These are phyloP conservation scores for Abelmoschus esculentus DNA, from an alignment of 345 rosid genomes.

Conservation along the genomic window DNA sequence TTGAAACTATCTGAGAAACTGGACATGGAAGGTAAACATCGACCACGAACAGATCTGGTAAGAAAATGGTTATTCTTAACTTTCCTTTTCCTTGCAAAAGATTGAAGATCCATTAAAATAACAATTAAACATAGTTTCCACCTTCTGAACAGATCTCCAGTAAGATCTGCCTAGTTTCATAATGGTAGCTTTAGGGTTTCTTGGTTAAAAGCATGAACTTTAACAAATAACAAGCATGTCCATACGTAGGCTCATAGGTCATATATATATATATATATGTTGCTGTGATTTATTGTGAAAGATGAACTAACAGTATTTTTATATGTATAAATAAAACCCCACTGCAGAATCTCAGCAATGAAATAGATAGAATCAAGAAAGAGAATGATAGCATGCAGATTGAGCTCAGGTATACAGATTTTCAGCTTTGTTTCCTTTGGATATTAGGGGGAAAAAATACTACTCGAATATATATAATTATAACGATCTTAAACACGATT, in stretches of 20 bases:
- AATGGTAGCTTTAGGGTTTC: conserved; percentile 7
- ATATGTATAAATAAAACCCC: neutral
- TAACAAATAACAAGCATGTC: conserved; percentile 1
- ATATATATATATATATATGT: neutral
- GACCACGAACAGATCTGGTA: neutral
- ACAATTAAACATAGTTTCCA: neutral
- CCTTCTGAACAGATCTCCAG: neutral
- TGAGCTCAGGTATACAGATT: neutral
- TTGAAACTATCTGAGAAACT: neutral
- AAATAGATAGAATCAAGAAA: conserved; percentile 5
- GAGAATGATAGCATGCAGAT: conserved; percentile 5
- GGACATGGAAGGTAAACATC: neutral
- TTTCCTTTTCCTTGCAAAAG: conserved; percentile 6
- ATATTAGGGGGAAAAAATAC: no score
- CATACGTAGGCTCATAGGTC: neutral
- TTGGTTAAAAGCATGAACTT: neutral
- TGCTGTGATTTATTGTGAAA: no score
- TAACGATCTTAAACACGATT: neutral
- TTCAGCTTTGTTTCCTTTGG: neutral
- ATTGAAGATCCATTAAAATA: conserved; percentile 8
- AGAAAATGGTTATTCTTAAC: neutral
- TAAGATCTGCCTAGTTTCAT: neutral
- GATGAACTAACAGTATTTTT: no score
- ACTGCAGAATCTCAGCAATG: conserved; percentile 1
- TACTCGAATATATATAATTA: neutral